These are phyloP conservation scores for Clonostachys chloroleuca DNA, from an alignment of 2,329 filamentous ascomycete genomes.

Conservation along the genomic window DNA sequence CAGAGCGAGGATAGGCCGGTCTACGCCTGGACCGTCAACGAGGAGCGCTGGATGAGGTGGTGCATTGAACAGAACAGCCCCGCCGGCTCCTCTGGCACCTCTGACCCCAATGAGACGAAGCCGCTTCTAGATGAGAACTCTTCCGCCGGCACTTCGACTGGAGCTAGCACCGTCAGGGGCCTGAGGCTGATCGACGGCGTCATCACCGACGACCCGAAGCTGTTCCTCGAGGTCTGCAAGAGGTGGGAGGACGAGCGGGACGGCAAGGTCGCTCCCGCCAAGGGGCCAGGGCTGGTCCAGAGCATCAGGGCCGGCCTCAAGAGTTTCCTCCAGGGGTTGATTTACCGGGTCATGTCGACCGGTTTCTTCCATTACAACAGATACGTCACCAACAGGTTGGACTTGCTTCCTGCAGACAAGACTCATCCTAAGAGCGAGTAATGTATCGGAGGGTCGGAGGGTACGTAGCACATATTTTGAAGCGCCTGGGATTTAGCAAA, in stretches of 20 bases:
- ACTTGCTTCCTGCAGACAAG: not conserved
- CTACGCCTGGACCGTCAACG: constrained; percentile 85
- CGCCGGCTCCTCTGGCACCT: constrained; percentile 17
- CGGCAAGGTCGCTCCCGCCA: constrained; percentile 6
- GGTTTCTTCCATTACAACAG: not conserved
- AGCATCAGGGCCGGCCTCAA: not conserved
- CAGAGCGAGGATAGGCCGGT: constrained; percentile 47
- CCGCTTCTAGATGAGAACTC: too few relatives aligned
- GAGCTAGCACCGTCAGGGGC: not conserved
- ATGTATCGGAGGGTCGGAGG: too few relatives aligned
- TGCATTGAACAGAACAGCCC: constrained; percentile 41
- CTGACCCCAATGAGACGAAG: not conserved
- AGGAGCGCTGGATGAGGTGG: constrained; percentile 77
- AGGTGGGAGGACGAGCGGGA: constrained; percentile 26
- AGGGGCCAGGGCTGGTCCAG: not conserved
- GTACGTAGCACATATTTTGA: too few relatives aligned
- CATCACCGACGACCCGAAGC: constrained; percentile 76
- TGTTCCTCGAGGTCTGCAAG: constrained; percentile 58
- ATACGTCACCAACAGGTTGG: not conserved
- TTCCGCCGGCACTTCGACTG: too few relatives aligned
- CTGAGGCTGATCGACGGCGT: constrained; percentile 63
- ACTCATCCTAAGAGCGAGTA: too few relatives aligned
- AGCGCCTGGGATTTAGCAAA: too few relatives aligned
- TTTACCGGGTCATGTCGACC: constrained; percentile 9
- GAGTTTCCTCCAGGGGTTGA: constrained; percentile 6